Conservation (phyloP, 1,284 basidiomycete genomes). For the Sutorius eximius region DNA sequence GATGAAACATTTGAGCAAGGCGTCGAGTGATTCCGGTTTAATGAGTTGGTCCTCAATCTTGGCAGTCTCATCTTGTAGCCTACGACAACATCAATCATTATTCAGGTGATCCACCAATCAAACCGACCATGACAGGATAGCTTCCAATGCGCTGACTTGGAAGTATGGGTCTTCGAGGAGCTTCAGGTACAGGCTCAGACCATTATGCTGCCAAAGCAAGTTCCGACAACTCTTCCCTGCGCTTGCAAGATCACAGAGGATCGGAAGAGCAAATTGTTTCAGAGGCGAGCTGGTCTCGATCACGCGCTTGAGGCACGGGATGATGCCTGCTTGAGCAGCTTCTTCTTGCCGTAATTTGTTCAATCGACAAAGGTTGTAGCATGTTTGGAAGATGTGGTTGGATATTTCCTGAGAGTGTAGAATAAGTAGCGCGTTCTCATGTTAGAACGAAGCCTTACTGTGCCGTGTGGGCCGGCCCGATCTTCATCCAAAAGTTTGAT, state of each 20-base stretch:
- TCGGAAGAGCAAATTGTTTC: slow-evolving; percentile 95
- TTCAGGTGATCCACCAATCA: neutral
- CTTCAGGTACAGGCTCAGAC: slow-evolving; percentile 78
- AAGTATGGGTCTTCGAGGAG: slow-evolving; percentile 93
- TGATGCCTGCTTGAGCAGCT: slow-evolving; percentile 91
- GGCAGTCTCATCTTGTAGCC: slow-evolving; percentile 93
- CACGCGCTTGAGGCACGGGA: slow-evolving; percentile 87
- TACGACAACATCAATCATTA: slow-evolving; percentile 33
- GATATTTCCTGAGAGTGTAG: slow-evolving; percentile 74
- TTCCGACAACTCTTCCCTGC: slow-evolving; percentile 90
- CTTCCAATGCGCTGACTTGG: slow-evolving; percentile 91
- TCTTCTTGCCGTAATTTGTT: slow-evolving; percentile 95
- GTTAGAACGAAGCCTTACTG: slow-evolving; percentile 51
- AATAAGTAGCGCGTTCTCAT: slow-evolving; percentile 2
- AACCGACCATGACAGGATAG: slow-evolving; percentile 83
- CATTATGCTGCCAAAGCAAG: slow-evolving; percentile 86
- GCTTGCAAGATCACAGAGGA: slow-evolving; percentile 92
- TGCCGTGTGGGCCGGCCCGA: slow-evolving; percentile 74
- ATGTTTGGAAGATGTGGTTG: slow-evolving; percentile 92
- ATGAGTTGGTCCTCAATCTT: slow-evolving; percentile 88
- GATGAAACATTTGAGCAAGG: slow-evolving; percentile 82
- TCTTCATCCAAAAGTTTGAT: slow-evolving; percentile 83
- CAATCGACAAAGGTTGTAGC: slow-evolving; percentile 92
- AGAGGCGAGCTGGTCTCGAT: slow-evolving; percentile 87
- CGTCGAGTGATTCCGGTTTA: slow-evolving; percentile 67